Evolutionary conservation across 352 stramenopile genomes (phyloP), one percentile per base, ranked within the genome.

Genomic region (Albugo laibachii): DNA sequence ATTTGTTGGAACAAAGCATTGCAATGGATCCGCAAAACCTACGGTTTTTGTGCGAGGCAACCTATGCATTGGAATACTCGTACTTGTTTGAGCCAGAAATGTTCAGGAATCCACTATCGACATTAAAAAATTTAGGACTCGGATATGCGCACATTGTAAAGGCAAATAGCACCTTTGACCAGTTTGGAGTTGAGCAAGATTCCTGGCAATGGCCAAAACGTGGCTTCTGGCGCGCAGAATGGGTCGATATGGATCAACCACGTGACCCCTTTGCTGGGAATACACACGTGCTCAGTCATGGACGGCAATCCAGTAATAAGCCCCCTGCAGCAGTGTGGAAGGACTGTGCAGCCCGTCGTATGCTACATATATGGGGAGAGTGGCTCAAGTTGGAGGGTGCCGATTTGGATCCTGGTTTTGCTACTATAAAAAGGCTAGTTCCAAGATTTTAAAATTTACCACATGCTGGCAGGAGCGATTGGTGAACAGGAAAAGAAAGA

Each of bases 111-210:
- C 49, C 64, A 3, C 66, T 60, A 5, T 63, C 62, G 1, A 77
- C 79, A 38, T 61, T 93, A 16, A 97, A 97, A 65, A 97, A 97
- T 58, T 55, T 95, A 12, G 92, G 88, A 16, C 58, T 97, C 1
- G 86, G 76, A 18, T 96, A 96, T 47, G 81, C 95, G 35, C 80
- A 96, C 58, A 93, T 97, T 14, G 74, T 96, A 36, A 80, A 79
- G 48, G 77, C 74, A n/a, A 69, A 54, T n/a, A 18, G 51, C 52
- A 21, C 12, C 10, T 37, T 19, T 27, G 21, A 20, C 13, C 2
- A 50, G 13, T 16, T 50, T n/a, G 45, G 18, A n/a, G 34, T 55
- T 6, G 12, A 51, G 11, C 11, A 10, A 49, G 60, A 38, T n/a
- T 27, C 16, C n/a, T 46, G 2, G 10, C 15, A 11, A 35, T 46